Conservation (phyloP, 257 asterid species). For the Solanum bulbocastanum region DNA sequence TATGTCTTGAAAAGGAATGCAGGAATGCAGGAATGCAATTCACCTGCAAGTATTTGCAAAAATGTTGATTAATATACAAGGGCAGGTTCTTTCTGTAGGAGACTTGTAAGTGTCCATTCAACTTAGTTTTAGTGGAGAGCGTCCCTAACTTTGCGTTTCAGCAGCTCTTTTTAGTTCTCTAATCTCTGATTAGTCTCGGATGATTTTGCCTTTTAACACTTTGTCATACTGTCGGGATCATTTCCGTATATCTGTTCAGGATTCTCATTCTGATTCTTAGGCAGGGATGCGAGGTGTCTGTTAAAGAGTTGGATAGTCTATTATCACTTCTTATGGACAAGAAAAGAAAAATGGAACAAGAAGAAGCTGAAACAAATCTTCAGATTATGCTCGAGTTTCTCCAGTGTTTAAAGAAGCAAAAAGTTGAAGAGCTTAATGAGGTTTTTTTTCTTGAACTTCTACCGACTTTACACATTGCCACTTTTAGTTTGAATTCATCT, state of each 20-base stretch:
- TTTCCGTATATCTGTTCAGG: slow-evolving; percentile 1
- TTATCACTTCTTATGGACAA: slow-evolving; percentile 66
- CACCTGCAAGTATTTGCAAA: background rate
- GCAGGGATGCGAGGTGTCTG: slow-evolving; percentile 89
- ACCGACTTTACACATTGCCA: background rate
- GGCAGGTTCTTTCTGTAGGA: background rate
- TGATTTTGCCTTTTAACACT: background rate
- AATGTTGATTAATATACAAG: background rate
- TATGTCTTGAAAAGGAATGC: background rate
- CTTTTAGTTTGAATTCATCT: background rate
- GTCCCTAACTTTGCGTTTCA: background rate
- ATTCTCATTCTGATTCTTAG: slow-evolving; percentile 31
- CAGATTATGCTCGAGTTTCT: slow-evolving; percentile 72
- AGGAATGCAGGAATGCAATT: background rate
- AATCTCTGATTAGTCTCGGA: background rate
- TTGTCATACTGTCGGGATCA: background rate
- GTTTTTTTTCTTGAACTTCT: slow-evolving; percentile 29
- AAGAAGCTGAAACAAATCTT: slow-evolving; percentile 84
- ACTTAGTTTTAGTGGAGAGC: background rate
- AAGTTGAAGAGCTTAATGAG: slow-evolving; percentile 81
- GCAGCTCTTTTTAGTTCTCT: background rate
- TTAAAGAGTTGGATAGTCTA: slow-evolving; percentile 69
- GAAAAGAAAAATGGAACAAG: slow-evolving; percentile 88
- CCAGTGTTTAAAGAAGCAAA: slow-evolving; percentile 60
- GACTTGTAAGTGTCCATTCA: background rate